Percentiles rank a stretch among this genome's conserved stretches.
Evolutionary conservation across 306 rosid genomes (phyloP).

Genomic region (Comarum palustre): DNA sequence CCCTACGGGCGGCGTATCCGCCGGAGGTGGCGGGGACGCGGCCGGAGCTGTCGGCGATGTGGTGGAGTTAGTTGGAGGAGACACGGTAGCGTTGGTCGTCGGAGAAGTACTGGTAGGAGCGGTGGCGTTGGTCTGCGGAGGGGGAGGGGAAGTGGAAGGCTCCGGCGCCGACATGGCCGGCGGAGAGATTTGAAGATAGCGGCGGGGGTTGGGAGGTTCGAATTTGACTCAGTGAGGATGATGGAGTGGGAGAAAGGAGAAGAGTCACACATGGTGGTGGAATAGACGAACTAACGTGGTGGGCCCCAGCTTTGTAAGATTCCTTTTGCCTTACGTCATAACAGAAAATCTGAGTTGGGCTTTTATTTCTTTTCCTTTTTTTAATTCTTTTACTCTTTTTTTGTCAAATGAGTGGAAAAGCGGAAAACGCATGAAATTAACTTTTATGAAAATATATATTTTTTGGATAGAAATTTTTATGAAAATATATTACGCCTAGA

Average conservation of each 20-base stretch:
- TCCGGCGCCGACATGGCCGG: slow-evolving; percentile 45
- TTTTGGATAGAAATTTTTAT: too few relatives aligned
- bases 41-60: not conserved
- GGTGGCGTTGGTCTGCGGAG: not conserved
- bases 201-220: not conserved
- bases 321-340: not conserved
- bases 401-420: too few relatives aligned
- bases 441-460: too few relatives aligned
- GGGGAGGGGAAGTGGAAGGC: slow-evolving; percentile 4
- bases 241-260: not conserved
- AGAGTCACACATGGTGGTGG: not conserved
- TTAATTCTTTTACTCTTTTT: too few relatives aligned
- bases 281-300: not conserved
- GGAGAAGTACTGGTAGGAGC: slow-evolving; percentile 17
- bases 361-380: not conserved
- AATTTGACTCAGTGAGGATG: not conserved
- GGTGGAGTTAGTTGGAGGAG: not conserved
- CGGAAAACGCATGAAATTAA: too few relatives aligned
- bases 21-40: slow-evolving; percentile 9
- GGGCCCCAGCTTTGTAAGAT: slow-evolving; percentile 5
- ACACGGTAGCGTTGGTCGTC: not conserved
- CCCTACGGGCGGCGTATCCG: not conserved
- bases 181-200: not conserved
- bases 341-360: not conserved
- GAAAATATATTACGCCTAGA: too few relatives aligned